phyloP scores from a whole-genome alignment of 2,329 filamentous ascomycete species.

The Curvularia verruculosa region DNA sequence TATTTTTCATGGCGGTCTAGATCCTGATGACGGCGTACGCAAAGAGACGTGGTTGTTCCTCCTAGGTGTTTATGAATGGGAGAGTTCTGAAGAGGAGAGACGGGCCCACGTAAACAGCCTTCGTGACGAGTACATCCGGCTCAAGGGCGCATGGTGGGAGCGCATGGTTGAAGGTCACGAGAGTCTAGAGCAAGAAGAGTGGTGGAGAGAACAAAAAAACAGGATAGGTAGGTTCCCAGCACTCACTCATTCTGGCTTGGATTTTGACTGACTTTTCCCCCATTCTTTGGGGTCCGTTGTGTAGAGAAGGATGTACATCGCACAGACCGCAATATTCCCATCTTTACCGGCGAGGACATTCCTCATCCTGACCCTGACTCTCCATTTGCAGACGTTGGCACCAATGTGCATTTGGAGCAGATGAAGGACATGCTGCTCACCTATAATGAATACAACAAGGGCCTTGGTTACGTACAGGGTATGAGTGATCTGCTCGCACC shows the following conservation, averaged over 20 bases:
- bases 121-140: constrained; percentile 88
- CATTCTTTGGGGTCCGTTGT: constrained; percentile 60
- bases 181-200: constrained; percentile 82
- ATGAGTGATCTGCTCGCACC: constrained; percentile 97
- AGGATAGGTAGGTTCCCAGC: constrained; percentile 76
- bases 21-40: constrained; percentile 85
- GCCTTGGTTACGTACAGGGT: constrained; percentile 95
- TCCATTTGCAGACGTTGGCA: constrained; percentile 89
- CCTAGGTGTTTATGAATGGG: constrained; percentile 90
- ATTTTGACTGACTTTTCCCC: constrained; percentile 53
- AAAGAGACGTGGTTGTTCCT: constrained; percentile 98
- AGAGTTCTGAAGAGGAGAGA: constrained; percentile 84
- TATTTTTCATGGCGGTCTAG: constrained; percentile 93
- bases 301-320: constrained; percentile 98
- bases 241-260: not conserved
- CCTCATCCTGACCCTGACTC: constrained; percentile 96
- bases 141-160: constrained; percentile 98
- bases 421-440: constrained; percentile 99
- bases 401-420: constrained; percentile 96
- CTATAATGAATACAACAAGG: constrained; percentile 97
- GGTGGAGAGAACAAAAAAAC: constrained; percentile 93
- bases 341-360: constrained; percentile 95
- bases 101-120: constrained; percentile 82
- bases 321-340: constrained; percentile 91
- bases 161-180: constrained; percentile 81